phyloP scores from a whole-genome alignment of 1,284 basidiomycete species.

The Golubevia pallescens region DNA sequence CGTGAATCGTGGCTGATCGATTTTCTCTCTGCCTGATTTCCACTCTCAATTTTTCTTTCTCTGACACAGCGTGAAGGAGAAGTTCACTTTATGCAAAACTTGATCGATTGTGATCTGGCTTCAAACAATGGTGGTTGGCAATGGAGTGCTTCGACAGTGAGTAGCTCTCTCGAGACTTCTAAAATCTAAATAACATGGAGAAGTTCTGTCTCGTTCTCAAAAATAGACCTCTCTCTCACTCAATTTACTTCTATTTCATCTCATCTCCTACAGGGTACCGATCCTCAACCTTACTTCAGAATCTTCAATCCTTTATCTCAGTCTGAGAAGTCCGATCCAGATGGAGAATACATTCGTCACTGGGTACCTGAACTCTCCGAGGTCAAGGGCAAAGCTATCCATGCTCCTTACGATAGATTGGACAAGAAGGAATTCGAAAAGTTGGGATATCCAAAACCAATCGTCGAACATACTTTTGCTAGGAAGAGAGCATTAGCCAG shows the following conservation, averaged over 20 bases:
- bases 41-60: background rate
- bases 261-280: slow-evolving; percentile 16
- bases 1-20: no score
- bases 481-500: slow-evolving; percentile 40
- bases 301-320: slow-evolving; percentile 50
- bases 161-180: slow-evolving; percentile 13
- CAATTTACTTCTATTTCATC: background rate
- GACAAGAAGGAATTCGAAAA: slow-evolving; percentile 41
- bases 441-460: slow-evolving; percentile 47
- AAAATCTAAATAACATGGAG: slow-evolving; percentile 1
- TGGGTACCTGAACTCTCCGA: slow-evolving; percentile 48
- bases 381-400: slow-evolving; percentile 53
- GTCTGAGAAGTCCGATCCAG: slow-evolving; percentile 47
- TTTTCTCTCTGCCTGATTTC: background rate
- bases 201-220: background rate
- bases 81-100: slow-evolving; percentile 39
- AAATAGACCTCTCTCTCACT: background rate
- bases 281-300: slow-evolving; percentile 40
- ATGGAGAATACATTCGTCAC: slow-evolving; percentile 48
- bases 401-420: slow-evolving; percentile 37
- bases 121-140: slow-evolving; percentile 55
- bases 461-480: slow-evolving; percentile 42
- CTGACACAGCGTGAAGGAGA: slow-evolving; percentile 31
- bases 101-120: slow-evolving; percentile 57
- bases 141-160: slow-evolving; percentile 34